Base-by-base conservation (phyloP, 2,329 filamentous ascomycete species). In the Cladosporium austrohemisphaericum region DNA sequence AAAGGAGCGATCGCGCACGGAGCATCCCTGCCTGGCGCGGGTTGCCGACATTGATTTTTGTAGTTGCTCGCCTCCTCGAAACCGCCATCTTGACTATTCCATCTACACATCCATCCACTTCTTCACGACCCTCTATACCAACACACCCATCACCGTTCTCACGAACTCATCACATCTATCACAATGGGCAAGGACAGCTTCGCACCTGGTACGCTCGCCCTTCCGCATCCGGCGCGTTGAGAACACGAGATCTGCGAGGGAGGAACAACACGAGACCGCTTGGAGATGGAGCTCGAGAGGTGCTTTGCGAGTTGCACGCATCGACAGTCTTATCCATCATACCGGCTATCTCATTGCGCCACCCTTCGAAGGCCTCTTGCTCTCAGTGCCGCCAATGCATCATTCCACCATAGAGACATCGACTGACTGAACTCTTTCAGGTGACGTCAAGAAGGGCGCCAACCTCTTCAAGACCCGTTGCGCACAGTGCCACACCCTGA, bases 391-490 rank as follows among this genome's bases (percentile, higher is more conserved):
- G n/a, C n/a, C n/a, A n/a, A 26, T 26, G 38, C 38, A 31, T 41
- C 26, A 40, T 28, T n/a, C n/a, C n/a, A n/a, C n/a, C n/a, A n/a
- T n/a, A n/a, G n/a, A n/a, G n/a, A n/a, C 38, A 31, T 35, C 32
- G 22, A 20, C 11, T 16, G 23, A 19, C 38, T 41, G 26, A 41
- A 16, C 28, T 11, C 9, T n/a, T 20, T 14, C 25, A 95, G 91
- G 90, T 80, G 90, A 96, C 75, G 68, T 79, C 68, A 90, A 91
- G 80, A 96, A 96, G 86, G 92, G 92, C 82, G 92, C 90, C 76
- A 88, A 85, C 80, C 88, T 97, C 71, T 97, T 97, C 89, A 95
- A 96, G 81, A 97, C 91, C 63, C 86, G 93, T 73, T 98, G 93
- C 80, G 87, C 88, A 62, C 90, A 96, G 79, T 98, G 93, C 87